Conservation (phyloP, 176 grass and related monocot species). For the Aegilops longissima region DNA sequence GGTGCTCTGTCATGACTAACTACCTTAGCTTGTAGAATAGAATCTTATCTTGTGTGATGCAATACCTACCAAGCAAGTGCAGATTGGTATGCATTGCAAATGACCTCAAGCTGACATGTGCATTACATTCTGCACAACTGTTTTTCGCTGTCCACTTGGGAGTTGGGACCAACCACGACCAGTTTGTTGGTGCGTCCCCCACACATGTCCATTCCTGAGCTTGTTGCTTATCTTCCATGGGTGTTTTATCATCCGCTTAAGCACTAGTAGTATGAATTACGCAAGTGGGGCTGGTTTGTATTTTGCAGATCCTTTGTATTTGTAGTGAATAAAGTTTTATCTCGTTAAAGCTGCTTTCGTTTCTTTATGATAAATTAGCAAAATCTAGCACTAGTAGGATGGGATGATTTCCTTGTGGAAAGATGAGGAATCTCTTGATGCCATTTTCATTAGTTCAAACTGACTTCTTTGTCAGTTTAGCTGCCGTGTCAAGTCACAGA, state of each 20-base stretch:
- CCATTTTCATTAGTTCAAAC: background rate
- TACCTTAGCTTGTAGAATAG: background rate
- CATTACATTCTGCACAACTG: slow-evolving; percentile 38
- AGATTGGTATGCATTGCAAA: slow-evolving; percentile 19
- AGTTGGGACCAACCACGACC: slow-evolving; percentile 45
- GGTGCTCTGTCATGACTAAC: slow-evolving; percentile 6
- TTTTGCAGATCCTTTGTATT: background rate
- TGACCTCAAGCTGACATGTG: slow-evolving; percentile 34
- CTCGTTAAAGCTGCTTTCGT: background rate
- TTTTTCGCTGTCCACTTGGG: slow-evolving; percentile 39
- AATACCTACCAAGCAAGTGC: slow-evolving; percentile 28
- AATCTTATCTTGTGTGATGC: slow-evolving; percentile 29
- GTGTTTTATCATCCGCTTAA: slow-evolving; percentile 11
- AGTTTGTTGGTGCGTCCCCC: slow-evolving; percentile 36
- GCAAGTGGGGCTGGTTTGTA: background rate
- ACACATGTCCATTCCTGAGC: slow-evolving; percentile 21
- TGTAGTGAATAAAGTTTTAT: background rate
- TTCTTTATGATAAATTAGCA: slow-evolving; percentile 20
- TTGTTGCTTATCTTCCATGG: slow-evolving; percentile 25
- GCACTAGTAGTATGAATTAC: slow-evolving; percentile 11
- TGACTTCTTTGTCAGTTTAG: background rate
- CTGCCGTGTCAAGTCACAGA: background rate
- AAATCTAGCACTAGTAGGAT: slow-evolving; percentile 1
- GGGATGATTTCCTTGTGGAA: background rate
- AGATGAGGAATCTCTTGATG: background rate